Evolutionary conservation across 1,139 yeast genomes (phyloP), one percentile per base, ranked within the genome.

Genomic region (Neolecta irregularis): DNA sequence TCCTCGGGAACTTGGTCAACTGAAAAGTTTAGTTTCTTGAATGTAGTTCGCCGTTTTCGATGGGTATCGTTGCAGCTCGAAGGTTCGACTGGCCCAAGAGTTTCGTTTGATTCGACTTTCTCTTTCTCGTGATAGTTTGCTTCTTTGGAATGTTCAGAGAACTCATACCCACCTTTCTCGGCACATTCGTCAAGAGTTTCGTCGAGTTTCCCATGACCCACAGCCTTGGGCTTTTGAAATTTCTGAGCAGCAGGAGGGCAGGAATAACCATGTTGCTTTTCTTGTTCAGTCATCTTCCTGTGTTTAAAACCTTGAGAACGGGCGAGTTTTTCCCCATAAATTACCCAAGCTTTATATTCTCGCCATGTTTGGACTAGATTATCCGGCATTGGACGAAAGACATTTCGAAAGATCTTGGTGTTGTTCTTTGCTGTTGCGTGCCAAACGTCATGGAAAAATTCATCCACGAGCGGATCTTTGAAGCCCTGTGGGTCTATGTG

Each of bases 341-440:
- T 49, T 29, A 46, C 65, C 53, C 64, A 79, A 25, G 67, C 72
- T 52, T 80, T 83, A 54, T 83, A 91, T 34, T 81, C 93, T 40
- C 69, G 69, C 99, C 99, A 91, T 0, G 88, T 69, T 16, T 65
- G 64, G 9, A 88, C 96, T 11, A 69, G 64, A 52, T 88, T 81
- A 54, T 91, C 98, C 0, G 99, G 99, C 53, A 88, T 96, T 44
- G 83, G 73, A 45, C 85, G 88, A 65, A 91, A 91, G 2, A 88
- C 81, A 55, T 76, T 64, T 42, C 95, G 65, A 58, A 69, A 91
- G 5, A 88, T 60, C 41, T 70, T 66, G 0, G 96, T 83, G 51
- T 91, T 91, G 47, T 85, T 66, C 41, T 77, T 62, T 0, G 98
- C 96, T 51, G 71, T 72, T 7, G 78, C 75, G 49, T 65, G 69